Evolutionary conservation across 1,284 basidiomycete genomes (phyloP), one percentile per base, ranked within the genome.

Genomic region (Microbotryum scabiosae): DNA sequence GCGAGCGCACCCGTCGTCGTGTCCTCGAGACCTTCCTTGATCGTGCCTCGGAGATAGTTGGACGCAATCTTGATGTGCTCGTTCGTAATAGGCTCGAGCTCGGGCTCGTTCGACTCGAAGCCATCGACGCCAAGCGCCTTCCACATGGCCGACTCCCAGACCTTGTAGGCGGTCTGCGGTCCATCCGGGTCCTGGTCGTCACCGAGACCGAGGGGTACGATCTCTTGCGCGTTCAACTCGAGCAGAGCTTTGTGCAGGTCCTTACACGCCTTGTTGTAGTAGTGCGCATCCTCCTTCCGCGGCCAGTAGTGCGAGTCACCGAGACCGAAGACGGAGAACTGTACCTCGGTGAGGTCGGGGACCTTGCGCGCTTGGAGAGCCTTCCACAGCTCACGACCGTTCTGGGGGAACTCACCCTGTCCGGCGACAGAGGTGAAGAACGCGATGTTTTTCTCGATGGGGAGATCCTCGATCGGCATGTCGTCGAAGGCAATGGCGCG

Each of bases 271-370:
- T 93, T 96, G 82, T 98, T 99, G 81, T 97, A 98, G 77, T 92
- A 98, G 72, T 91, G 87, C 32, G 87, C 87, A 73, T 98, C 94
- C 76, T 97, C 93, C 26, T 90, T 82, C 54, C 96, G 84, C 21
- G 96, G 96, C 94, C 94, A 99, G 79, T 99, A 99, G 78, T 97
- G 93, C 74, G 88, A 93, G 77, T 99, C 94, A 68, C 94, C 94
- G 85, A 99, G 88, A 56, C 81, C 93, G 70, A 98, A 97, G 59
- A 98, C 91, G 60, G 86, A 78, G 74, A 84, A 88, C 71, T 83
- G 85, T 66, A 92, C 77, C 36, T 85, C 82, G 53, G 85, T 85
- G 44, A 68, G 21, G 55, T 67, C 62, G 48, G 56, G 55, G 51
- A 66, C 56, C 59, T 69, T 69, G 59, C 63, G 52, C 72, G 86